phyloP scores from a whole-genome alignment of 2,329 filamentous ascomycete species.

The Aspergillus alliaceus region DNA sequence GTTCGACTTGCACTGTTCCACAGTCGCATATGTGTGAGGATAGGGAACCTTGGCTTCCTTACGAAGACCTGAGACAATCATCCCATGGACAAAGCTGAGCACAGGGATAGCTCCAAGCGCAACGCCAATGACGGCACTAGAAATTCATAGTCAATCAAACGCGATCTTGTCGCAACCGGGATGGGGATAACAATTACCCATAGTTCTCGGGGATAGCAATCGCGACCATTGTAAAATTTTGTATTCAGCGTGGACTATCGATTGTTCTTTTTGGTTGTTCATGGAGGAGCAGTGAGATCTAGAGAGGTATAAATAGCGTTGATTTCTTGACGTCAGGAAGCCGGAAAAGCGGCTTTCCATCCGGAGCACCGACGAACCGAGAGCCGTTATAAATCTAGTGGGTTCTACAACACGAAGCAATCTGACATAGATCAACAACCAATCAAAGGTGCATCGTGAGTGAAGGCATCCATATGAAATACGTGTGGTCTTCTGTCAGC shows the following conservation, averaged over 20 bases:
- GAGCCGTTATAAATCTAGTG: neutral
- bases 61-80: constrained; percentile 48
- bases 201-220: constrained; percentile 51
- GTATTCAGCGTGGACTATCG: neutral
- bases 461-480: neutral
- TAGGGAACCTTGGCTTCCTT: constrained; percentile 56
- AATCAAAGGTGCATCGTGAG: neutral
- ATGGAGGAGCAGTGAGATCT: neutral
- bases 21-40: constrained; percentile 59
- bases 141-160: neutral
- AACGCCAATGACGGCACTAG: constrained; percentile 57
- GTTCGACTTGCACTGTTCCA: constrained; percentile 53
- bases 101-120: constrained; percentile 56
- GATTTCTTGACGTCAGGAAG: neutral
- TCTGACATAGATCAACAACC: neutral
- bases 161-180: neutral
- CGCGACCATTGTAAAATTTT: constrained; percentile 33
- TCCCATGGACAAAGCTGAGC: constrained; percentile 53
- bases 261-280: neutral
- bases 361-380: neutral
- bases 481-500: neutral
- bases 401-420: neutral
- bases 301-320: neutral
- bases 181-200: constrained; percentile 38
- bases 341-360: neutral